Base-by-base conservation (phyloP, 768 basidiomycete species). In the Hysterangium stoloniferum region DNA sequence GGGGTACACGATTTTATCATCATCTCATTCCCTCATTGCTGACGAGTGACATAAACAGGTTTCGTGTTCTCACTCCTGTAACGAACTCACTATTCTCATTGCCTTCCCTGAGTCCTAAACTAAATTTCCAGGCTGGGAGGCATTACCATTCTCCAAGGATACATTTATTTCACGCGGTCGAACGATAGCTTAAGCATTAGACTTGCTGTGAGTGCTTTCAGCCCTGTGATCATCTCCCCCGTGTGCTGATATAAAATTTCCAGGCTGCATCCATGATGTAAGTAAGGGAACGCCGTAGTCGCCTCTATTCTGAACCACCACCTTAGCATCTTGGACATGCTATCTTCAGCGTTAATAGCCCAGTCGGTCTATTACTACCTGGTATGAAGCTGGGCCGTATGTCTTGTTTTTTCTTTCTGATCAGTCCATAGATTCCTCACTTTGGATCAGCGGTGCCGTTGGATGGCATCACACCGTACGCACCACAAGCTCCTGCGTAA, bases 351-450 rank as follows among this genome's bases (percentile, higher is more conserved):
- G 20, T 59, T 75, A 11, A 65, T 71, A 8, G 70, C 69, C 1
- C 69, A 74, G 54, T 71, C 71, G 2, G 60, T 75, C 24, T 73
- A 71, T 55, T 70, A 71, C 54, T 75, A 75, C 52, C 58, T 73
- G 47, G 73, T 72, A 42, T 33, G 61, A 53, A 13, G 22, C 4
- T 40, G 7, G 6, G 7, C 8, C 33, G 41, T 22, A 25, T 43
- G 19, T 28, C 37, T 9, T 11, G n/a, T n/a, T n/a, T 38, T n/a
- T 43, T 3, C 15, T 33, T 27, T 22, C 31, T 9, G 2, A 20
- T 3, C 17, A 35, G n/a, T n/a, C n/a, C n/a, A 20, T 29, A 75
- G 73, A 64, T 75, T 5, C 73, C 72, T 1, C 62, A 71, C 52
- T 75, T 68, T 45, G 73, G 73, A 4, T 71, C 70, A 0, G 54